Evolutionary conservation across 2,329 filamentous ascomycete genomes (phyloP).

Genomic region (Sclerotinia subarctica): DNA sequence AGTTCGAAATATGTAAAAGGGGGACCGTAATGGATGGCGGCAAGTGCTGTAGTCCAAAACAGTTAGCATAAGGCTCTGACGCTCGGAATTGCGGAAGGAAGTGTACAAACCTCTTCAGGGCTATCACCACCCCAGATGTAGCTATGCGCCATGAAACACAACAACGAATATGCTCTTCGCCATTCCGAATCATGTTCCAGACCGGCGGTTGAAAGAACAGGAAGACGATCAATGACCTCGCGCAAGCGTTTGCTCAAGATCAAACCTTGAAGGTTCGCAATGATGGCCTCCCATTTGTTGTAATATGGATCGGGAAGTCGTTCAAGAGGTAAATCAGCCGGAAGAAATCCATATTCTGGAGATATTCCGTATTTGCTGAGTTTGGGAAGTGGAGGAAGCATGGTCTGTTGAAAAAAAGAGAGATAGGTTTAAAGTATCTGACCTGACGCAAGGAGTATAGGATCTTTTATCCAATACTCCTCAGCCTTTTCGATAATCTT

Average conservation of each 20-base stretch:
- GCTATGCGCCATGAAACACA: constrained; percentile 88
- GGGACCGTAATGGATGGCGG: constrained; percentile 82
- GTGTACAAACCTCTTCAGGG: constrained; percentile 63
- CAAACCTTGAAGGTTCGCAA: constrained; percentile 80
- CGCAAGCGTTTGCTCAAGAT: constrained; percentile 82
- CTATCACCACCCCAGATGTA: constrained; percentile 95
- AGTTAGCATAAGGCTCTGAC: neutral
- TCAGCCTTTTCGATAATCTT: constrained; percentile 49
- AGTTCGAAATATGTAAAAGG: constrained; percentile 70
- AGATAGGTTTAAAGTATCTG: constrained; percentile 27
- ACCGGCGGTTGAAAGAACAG: constrained; percentile 76
- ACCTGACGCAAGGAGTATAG: constrained; percentile 65
- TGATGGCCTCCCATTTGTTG: constrained; percentile 86
- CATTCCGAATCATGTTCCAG: constrained; percentile 85
- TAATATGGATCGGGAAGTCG: constrained; percentile 87
- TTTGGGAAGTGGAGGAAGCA: constrained; percentile 58
- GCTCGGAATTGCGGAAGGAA: neutral
- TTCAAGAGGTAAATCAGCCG: constrained; percentile 74
- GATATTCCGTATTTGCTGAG: constrained; percentile 80
- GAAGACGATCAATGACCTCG: constrained; percentile 73
- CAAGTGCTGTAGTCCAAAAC: constrained; percentile 46
- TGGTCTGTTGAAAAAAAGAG: constrained; percentile 30
- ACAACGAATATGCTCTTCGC: constrained; percentile 85
- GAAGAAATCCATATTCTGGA: constrained; percentile 79
- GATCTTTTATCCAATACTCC: constrained; percentile 58